These are phyloP conservation scores for Fistulina hepatica DNA, from an alignment of 1,284 basidiomycete genomes.

Conservation along the genomic window DNA sequence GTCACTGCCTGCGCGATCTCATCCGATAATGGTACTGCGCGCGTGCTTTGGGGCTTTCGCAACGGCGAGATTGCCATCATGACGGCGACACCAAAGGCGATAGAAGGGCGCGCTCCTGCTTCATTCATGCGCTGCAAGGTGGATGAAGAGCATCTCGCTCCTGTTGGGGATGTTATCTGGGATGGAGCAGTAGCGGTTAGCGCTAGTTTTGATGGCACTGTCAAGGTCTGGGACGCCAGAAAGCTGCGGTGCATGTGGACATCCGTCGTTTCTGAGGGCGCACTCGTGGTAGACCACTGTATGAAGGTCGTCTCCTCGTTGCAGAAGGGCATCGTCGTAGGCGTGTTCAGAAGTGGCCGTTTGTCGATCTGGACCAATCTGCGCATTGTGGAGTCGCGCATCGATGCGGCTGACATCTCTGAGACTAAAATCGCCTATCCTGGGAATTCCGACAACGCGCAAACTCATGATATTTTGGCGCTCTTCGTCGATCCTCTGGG, in stretches of 20 bases:
- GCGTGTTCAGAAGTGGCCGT: conserved; percentile 42
- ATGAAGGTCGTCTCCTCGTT: conserved; percentile 36
- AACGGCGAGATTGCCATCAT: conserved; percentile 63
- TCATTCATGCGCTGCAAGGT: conserved; percentile 37
- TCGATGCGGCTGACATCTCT: not conserved
- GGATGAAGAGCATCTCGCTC: conserved; percentile 48
- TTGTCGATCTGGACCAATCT: conserved; percentile 39
- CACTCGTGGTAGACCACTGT: conserved; percentile 35
- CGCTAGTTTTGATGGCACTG: conserved; percentile 48
- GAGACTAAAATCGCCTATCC: not conserved
- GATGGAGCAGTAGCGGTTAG: conserved; percentile 36
- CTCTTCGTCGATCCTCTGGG: conserved; percentile 19
- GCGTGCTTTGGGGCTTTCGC: conserved; percentile 67
- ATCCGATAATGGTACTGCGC: conserved; percentile 57
- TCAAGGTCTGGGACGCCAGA: conserved; percentile 63
- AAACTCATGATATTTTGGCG: conserved; percentile 12
- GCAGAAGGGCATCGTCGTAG: conserved; percentile 35
- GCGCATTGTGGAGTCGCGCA: conserved; percentile 5
- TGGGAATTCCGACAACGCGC: conserved; percentile 10
- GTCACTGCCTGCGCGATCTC: conserved; percentile 46
- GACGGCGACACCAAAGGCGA: conserved; percentile 40
- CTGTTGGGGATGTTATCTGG: conserved; percentile 44
- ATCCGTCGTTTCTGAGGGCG: conserved; percentile 29
- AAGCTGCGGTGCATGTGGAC: conserved; percentile 49
- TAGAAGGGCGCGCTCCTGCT: conserved; percentile 41